Percentiles rank a stretch among this genome's conserved stretches.
Conservation (phyloP, 176 grass and related monocot species). For the Ananas comosus region DNA sequence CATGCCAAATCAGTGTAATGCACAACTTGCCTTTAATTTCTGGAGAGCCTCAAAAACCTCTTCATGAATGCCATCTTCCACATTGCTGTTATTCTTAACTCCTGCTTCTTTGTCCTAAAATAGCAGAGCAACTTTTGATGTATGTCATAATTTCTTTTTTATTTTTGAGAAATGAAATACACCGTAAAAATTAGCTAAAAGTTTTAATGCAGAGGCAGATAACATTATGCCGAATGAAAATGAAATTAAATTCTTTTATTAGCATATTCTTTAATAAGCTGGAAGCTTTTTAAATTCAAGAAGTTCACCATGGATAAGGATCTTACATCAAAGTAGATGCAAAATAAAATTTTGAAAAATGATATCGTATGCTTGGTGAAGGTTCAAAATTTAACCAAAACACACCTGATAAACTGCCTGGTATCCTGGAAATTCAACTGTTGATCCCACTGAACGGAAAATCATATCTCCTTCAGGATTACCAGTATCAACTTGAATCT, state of each 20-base stretch:
- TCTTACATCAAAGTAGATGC: too few species aligned
- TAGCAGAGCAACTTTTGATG: conserved; percentile 11
- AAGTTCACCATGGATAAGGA: too few species aligned
- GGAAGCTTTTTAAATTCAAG: too few species aligned
- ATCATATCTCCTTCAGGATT: conserved; percentile 45
- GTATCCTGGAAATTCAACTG: conserved; percentile 70
- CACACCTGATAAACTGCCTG: conserved; percentile 65
- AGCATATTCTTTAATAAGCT: too few species aligned
- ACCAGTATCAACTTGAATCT: conserved; percentile 94
- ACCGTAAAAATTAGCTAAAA: neutral
- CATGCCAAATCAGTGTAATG: neutral
- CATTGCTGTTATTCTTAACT: conserved; percentile 12
- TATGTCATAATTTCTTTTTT: too few species aligned
- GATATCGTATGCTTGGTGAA: neutral
- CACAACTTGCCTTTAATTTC: conserved; percentile 49
- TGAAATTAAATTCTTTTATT: too few species aligned
- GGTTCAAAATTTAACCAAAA: conserved; percentile 16
- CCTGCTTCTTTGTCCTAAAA: conserved; percentile 40
- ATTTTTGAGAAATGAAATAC: neutral
- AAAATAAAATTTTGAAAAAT: too few species aligned
- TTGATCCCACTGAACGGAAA: conserved; percentile 65
- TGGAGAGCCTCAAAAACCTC: conserved; percentile 32
- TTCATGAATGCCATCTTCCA: conserved; percentile 30
- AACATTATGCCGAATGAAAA: too few species aligned
- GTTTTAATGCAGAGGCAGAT: neutral